These are phyloP conservation scores for Backusella macrospora DNA, from an alignment of 192 early-diverging fungal genomes.

Conservation along the genomic window DNA sequence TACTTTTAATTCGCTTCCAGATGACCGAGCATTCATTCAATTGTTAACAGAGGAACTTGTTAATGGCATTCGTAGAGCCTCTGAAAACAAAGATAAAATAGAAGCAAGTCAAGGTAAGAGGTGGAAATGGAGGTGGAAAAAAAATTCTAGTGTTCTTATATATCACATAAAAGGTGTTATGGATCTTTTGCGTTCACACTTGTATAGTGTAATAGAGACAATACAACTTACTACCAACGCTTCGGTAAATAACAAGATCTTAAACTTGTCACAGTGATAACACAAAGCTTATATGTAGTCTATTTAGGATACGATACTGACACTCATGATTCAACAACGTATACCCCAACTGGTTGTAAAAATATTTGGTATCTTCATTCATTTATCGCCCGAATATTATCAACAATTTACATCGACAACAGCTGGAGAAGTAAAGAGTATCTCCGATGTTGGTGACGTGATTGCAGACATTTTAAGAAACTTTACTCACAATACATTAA, in stretches of 20 bases:
- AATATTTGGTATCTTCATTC: constrained; percentile 41
- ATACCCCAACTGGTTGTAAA: constrained; percentile 44
- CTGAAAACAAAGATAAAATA: constrained; percentile 28
- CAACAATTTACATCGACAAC: not conserved
- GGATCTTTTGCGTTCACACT: constrained; percentile 31
- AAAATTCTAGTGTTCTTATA: too few species aligned
- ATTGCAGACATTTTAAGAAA: constrained; percentile 36
- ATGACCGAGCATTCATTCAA: constrained; percentile 36
- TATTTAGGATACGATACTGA: constrained; percentile 29
- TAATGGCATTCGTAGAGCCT: constrained; percentile 31
- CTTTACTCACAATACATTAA: constrained; percentile 31
- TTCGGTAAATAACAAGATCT: constrained; percentile 41
- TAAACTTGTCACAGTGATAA: not conserved
- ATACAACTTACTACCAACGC: constrained; percentile 50
- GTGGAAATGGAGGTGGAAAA: too few species aligned
- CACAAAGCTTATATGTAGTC: not conserved
- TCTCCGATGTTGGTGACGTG: constrained; percentile 29
- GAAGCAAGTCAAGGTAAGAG: constrained; percentile 36
- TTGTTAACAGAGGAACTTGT: constrained; percentile 36
- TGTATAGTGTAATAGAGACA: constrained; percentile 44
- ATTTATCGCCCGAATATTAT: constrained; percentile 27
- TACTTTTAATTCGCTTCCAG: constrained; percentile 23
- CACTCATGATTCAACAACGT: constrained; percentile 36
- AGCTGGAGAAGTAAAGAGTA: constrained; percentile 22
- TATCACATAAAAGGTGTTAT: constrained; percentile 35